A percentile compares a stretch with the other conserved stretches of the same genome.
phyloP scores from a whole-genome alignment of 345 rosid species.

The Brassica nigra region DNA sequence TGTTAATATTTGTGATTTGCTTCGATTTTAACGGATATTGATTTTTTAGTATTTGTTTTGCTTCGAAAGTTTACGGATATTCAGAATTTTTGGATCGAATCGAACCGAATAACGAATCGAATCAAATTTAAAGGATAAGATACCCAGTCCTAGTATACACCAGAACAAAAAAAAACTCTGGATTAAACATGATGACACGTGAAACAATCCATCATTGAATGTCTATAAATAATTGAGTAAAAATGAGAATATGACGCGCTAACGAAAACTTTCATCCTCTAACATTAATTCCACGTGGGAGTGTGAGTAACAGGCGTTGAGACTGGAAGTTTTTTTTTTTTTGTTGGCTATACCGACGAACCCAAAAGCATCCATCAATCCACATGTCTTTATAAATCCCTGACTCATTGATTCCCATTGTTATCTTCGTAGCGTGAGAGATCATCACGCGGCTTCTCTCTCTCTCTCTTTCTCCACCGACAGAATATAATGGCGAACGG shows the following conservation, averaged over 20 bases:
- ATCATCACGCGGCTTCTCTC: conserved; percentile 20
- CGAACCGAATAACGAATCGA: too few species aligned
- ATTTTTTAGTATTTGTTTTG: too few species aligned
- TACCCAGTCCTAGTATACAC: background rate
- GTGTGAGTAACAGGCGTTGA: background rate
- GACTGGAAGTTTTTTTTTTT: background rate
- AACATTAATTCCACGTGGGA: conserved; percentile 20
- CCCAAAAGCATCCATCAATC: background rate
- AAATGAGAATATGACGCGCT: conserved; percentile 2
- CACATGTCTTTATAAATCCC: conserved; percentile 26
- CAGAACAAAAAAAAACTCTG: background rate
- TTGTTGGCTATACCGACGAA: background rate
- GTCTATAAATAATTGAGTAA: background rate
- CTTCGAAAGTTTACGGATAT: too few species aligned
- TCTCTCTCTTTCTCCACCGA: conserved; percentile 17
- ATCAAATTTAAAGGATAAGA: too few species aligned
- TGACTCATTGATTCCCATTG: background rate
- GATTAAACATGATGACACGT: conserved; percentile 9
- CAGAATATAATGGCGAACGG: conserved; percentile 41
- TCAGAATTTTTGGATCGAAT: too few species aligned
- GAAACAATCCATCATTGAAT: conserved; percentile 1
- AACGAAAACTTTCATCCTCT: background rate
- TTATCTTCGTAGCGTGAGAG: conserved; percentile 12
- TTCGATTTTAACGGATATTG: too few species aligned
- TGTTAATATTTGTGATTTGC: too few species aligned